Base-by-base conservation (phyloP, 2,329 filamentous ascomycete species). In the Phialophora expanda region DNA sequence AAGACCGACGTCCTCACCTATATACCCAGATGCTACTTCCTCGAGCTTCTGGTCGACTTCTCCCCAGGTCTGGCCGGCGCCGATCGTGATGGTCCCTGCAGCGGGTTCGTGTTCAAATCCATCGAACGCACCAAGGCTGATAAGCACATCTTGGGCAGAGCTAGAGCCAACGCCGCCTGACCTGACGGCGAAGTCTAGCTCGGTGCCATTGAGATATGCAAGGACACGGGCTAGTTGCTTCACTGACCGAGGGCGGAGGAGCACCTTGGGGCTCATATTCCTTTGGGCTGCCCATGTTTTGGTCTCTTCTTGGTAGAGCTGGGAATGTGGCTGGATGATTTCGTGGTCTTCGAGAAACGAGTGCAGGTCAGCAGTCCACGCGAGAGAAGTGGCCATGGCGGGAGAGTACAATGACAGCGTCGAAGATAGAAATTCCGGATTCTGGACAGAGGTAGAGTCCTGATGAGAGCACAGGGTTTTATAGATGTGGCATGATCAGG, bases 41-140 rank as follows among this genome's bases (percentile, higher is more conserved):
- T 59, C 56, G 4, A 59, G 56, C 56, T 59, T 59, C 56, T 20
- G 26, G 17, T 59, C 56, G 38, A 50, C 56, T 4, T 59, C 56
- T 46, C 56, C 56, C 56, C 56, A 59, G 14, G 41, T 48, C 56
- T 59, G 56, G 30, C 56, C 56, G 24, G 56, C 41, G 4, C 56
- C 56, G 17, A 59, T 22, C n/a, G 56, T 59, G 26, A 59, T 50
- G n/a, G 56, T 59, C 41, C 28, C 56, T 9, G 38, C 26, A n/a
- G 12, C 9, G 3, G 38, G 22, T 8, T 59, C 56, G n/a, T 48
- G 46, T 20, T 59, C 41, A 20, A 59, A 59, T 6, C 56, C 41
- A 20, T 50, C 14, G 11, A 59, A 50, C 20, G 56, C 41, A 17
- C 38, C 26, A 20, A 59, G 38, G n/a, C 56, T 59, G 56, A 59